phyloP scores from a whole-genome alignment of 768 basidiomycete species.

The Omphalotus guepiniiformis region DNA sequence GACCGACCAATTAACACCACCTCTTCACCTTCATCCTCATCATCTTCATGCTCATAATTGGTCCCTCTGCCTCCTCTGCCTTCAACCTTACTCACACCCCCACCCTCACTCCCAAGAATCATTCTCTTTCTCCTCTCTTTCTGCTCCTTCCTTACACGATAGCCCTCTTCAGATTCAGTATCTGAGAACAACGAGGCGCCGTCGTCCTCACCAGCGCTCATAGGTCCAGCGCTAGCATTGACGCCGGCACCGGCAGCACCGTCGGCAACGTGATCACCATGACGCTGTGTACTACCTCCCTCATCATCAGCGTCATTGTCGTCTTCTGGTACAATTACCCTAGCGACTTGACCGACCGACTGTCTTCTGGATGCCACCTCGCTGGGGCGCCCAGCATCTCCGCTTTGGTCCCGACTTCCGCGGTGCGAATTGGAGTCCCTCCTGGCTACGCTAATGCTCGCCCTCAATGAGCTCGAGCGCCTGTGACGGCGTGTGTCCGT shows the following conservation, averaged over 20 bases:
- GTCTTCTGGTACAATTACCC: neutral
- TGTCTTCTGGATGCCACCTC: neutral
- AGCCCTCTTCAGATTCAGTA: conserved; percentile 9
- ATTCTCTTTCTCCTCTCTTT: conserved; percentile 25
- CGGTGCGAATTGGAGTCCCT: too few species aligned
- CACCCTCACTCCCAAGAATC: conserved; percentile 21
- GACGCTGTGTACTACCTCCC: too few species aligned
- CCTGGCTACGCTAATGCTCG: too few species aligned
- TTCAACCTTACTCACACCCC: conserved; percentile 29
- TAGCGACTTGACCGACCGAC: neutral
- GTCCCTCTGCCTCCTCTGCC: conserved; percentile 17
- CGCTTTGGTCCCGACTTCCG: neutral
- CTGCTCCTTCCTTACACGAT: conserved; percentile 9
- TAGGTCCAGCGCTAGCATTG: too few species aligned
- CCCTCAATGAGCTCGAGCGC: too few species aligned
- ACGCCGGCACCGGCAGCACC: too few species aligned
- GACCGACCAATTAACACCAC: conserved; percentile 15
- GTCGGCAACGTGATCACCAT: too few species aligned
- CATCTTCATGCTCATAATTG: conserved; percentile 21
- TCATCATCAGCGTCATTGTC: neutral
- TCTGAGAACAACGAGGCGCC: too few species aligned
- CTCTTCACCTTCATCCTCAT: conserved; percentile 15
- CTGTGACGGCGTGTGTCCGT: conserved; percentile 43
- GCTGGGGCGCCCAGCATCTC: too few species aligned
- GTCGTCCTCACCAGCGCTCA: too few species aligned